Evolutionary conservation across 2,329 filamentous ascomycete genomes (phyloP), one percentile per base, ranked within the genome.

Genomic region (Claviceps purpurea): DNA sequence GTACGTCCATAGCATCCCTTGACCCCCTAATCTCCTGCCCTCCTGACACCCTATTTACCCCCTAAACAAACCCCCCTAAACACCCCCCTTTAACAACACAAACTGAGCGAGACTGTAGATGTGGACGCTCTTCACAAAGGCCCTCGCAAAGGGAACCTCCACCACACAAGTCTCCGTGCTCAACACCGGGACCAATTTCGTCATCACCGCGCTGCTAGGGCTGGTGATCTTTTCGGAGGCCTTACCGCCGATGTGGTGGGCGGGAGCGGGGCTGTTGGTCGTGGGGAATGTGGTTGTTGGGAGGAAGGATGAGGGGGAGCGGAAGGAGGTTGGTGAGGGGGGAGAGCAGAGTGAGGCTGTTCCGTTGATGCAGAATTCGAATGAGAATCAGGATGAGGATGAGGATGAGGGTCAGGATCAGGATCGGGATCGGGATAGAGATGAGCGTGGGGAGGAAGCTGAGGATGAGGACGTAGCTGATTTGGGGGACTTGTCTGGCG

Each of bases 51-150:
- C 26, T 10, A 1, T 30, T 30, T 30, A 30, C 30, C 30, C 10
- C 30, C 30, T 34, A 11, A 34, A 7, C 24, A 26, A 26, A 24
- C 37, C 24, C 43, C 16, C 41, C 41, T 26, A 37, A 10, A 18
- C 13, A 49, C 22, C 13, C 40, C 4, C 5, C 30, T 34, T 34
- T 4, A 11, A 34, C 30, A 34, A 34, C 30, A 34, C 30, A 34
- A 11, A 34, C 30, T 34, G 30, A 34, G 30, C 11, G 30, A 34
- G 30, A 34, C 10, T 34, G 30, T 34, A 79, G 67, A 91, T 91
- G 87, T 91, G 87, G 87, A 81, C 84, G 0, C 76, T 91, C 47
- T 91, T 90, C 70, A 91, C 87, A 6, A 78, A 80, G 49, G 87
- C 87, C 50, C 77, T 91, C n/a, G 81, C 85, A 0, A 76, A 78